Conservation (phyloP, 148 eudicot species). For the Dysphania ambrosioides region DNA sequence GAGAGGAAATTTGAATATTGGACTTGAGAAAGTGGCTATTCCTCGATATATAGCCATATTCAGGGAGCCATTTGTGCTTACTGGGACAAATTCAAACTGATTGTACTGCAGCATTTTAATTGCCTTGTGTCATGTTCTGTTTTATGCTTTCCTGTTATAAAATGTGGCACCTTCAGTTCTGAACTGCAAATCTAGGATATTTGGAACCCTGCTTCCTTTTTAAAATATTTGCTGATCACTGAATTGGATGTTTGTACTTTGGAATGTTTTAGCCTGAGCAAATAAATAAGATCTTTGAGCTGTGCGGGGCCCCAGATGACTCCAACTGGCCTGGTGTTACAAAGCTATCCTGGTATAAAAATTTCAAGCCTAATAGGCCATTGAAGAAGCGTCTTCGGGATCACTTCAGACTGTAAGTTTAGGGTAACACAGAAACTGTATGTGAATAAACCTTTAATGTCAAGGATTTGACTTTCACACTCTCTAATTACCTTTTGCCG, state of each 20-base stretch:
- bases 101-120: background rate
- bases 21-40: background rate
- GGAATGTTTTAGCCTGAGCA: conserved; percentile 71
- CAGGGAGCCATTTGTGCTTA: background rate
- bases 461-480: background rate
- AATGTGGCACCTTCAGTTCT: conserved; percentile 5
- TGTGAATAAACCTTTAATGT: background rate
- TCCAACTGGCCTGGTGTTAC: conserved; percentile 87
- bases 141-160: background rate
- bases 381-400: conserved; percentile 80
- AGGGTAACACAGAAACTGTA: background rate
- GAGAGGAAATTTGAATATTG: background rate
- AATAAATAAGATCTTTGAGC: conserved; percentile 76
- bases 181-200: background rate
- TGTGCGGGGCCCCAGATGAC: conserved; percentile 93
- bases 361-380: conserved; percentile 72
- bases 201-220: background rate
- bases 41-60: background rate
- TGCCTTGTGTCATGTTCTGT: background rate
- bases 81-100: background rate
- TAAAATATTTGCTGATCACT: background rate
- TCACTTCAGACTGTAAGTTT: conserved; percentile 71
- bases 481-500: conserved; percentile 8
- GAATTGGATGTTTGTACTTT: background rate
- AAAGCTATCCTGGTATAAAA: conserved; percentile 79